phyloP scores from a whole-genome alignment of 129 eudicot genomes.

The Saposhnikovia divaricata region DNA sequence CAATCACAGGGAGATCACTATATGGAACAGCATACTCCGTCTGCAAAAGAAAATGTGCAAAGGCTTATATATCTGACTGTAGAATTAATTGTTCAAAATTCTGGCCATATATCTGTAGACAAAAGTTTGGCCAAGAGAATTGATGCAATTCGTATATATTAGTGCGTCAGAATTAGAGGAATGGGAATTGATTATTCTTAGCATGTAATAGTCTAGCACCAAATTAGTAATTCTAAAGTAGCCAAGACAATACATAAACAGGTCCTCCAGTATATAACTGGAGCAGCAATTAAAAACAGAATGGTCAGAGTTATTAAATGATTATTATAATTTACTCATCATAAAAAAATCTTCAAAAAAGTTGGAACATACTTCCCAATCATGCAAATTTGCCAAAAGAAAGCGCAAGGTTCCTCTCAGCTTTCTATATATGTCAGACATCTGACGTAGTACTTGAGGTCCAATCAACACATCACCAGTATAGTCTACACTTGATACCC shows the following conservation, averaged over 20 bases:
- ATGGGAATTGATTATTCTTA: background rate
- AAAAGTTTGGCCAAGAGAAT: background rate
- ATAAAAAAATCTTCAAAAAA: background rate
- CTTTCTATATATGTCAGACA: conserved; percentile 93
- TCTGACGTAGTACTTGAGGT: conserved; percentile 76
- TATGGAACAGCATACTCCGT: conserved; percentile 60
- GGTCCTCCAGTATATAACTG: background rate
- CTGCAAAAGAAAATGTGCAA: conserved; percentile 31
- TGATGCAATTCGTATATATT: background rate
- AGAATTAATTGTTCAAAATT: background rate
- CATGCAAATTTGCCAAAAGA: conserved; percentile 89
- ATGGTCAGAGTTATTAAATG: background rate
- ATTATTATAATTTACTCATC: background rate
- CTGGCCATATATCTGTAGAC: background rate
- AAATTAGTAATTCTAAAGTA: background rate
- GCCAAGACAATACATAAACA: background rate
- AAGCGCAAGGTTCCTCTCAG: conserved; percentile 88
- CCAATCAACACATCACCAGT: conserved; percentile 88
- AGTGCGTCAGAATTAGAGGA: background rate
- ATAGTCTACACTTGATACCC: conserved; percentile 99
- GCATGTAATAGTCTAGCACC: background rate
- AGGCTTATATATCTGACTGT: background rate
- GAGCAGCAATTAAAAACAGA: background rate
- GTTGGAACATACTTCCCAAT: conserved; percentile 64
- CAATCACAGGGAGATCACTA: conserved; percentile 71